Percentiles rank a stretch among this genome's conserved stretches.
phyloP scores from a whole-genome alignment of 495 filamentous ascomycete species.

The Aspergillus taichungensis region DNA sequence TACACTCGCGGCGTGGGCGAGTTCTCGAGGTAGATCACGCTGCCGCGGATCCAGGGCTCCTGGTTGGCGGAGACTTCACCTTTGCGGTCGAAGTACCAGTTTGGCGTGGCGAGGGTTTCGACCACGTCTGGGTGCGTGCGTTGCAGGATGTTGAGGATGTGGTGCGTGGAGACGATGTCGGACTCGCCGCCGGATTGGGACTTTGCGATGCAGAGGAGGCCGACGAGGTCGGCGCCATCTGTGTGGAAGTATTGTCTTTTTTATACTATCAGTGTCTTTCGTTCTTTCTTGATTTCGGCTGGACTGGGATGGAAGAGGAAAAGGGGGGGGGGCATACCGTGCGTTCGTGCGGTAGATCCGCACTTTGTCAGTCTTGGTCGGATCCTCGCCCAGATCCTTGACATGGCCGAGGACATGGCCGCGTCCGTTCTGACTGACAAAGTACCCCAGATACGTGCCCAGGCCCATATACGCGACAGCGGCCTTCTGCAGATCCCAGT shows the following conservation, averaged over 20 bases:
- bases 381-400: conserved; percentile 80
- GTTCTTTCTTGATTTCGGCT: no score
- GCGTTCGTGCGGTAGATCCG: conserved; percentile 87
- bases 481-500: conserved; percentile 70
- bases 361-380: conserved; percentile 69
- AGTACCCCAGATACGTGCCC: conserved; percentile 79
- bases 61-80: conserved; percentile 69
- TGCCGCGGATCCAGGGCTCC: conserved; percentile 64
- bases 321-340: conserved; percentile 23
- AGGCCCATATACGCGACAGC: conserved; percentile 86
- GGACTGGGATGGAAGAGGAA: no score
- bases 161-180: conserved; percentile 70
- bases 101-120: conserved; percentile 60
- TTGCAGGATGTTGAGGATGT: conserved; percentile 78
- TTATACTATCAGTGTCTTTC: no score
- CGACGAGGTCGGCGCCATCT: conserved; percentile 76
- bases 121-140: conserved; percentile 69
- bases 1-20: conserved; percentile 36
- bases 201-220: conserved; percentile 71
- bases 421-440: conserved; percentile 73
- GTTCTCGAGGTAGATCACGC: conserved; percentile 65
- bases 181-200: conserved; percentile 78
- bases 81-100: conserved; percentile 95
- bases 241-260: conserved; percentile 63
- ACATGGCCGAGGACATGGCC: conserved; percentile 91